phyloP scores from a whole-genome alignment of 1,284 basidiomycete species.

The Farysia itapuensis region DNA sequence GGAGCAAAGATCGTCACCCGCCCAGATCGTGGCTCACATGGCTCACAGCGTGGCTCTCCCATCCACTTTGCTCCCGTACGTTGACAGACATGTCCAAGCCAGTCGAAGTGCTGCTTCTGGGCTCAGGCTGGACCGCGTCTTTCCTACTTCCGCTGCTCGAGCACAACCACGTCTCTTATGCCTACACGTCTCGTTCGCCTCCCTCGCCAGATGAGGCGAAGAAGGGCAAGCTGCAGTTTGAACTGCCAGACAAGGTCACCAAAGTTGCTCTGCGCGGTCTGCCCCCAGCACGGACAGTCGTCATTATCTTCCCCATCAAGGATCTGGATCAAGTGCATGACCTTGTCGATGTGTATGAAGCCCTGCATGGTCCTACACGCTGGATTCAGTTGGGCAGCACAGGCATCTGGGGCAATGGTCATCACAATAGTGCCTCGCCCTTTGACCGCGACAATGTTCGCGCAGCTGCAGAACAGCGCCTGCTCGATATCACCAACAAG shows the following conservation, averaged over 20 bases:
- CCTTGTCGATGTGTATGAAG: constrained; percentile 36
- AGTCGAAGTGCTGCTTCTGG: constrained; percentile 69
- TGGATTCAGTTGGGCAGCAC: constrained; percentile 53
- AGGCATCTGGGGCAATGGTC: constrained; percentile 41
- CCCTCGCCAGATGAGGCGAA: constrained; percentile 50
- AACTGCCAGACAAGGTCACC: constrained; percentile 55
- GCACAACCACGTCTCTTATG: constrained; percentile 19
- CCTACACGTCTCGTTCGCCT: constrained; percentile 66
- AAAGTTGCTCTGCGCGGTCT: constrained; percentile 62
- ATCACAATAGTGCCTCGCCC: constrained; percentile 21
- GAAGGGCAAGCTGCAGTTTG: constrained; percentile 54
- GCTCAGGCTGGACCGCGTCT: constrained; percentile 71
- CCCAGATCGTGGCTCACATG: too few relatives aligned
- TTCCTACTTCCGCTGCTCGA: constrained; percentile 68
- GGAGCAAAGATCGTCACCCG: too few relatives aligned
- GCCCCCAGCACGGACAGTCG: constrained; percentile 67
- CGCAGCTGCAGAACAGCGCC: constrained; percentile 26
- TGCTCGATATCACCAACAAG: constrained; percentile 15
- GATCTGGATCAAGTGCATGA: constrained; percentile 21
- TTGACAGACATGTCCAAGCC: background rate
- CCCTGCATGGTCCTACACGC: constrained; percentile 15
- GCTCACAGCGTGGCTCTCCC: too few relatives aligned
- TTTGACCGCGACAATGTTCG: constrained; percentile 21
- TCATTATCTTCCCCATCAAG: constrained; percentile 66
- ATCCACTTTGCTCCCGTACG: too few relatives aligned